Percentiles rank a stretch among this genome's conserved stretches.
phyloP scores from a whole-genome alignment of 768 basidiomycete genomes.

The Lentinula boryana region DNA sequence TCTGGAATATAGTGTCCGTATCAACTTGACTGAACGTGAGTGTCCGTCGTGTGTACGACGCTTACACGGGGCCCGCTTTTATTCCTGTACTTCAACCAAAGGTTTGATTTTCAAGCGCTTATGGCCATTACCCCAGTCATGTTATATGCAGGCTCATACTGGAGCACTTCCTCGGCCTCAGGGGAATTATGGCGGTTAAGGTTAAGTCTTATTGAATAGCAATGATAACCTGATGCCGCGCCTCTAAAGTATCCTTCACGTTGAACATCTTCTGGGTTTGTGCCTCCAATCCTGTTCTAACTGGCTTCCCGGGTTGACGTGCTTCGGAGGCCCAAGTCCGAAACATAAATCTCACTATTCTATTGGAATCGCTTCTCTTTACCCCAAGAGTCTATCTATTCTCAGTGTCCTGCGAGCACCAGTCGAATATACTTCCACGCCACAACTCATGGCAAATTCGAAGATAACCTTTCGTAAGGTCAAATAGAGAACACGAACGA shows the following conservation, averaged over 20 bases:
- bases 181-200: too few relatives aligned
- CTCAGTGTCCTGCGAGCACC: not conserved
- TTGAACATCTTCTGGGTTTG: not conserved
- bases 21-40: too few relatives aligned
- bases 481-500: not conserved
- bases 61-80: too few relatives aligned
- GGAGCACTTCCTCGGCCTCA: too few relatives aligned
- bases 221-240: too few relatives aligned
- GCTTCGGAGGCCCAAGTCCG: not conserved
- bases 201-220: too few relatives aligned
- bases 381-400: not conserved
- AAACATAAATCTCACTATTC: not conserved
- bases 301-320: not conserved
- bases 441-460: not conserved
- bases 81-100: too few relatives aligned
- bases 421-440: not conserved
- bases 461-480: not conserved
- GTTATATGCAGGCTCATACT: too few relatives aligned
- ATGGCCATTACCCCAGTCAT: too few relatives aligned
- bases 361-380: not conserved
- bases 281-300: not conserved
- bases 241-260: not conserved
- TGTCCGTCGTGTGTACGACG: too few relatives aligned
- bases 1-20: too few relatives aligned
- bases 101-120: too few relatives aligned